These are phyloP conservation scores for Cocos nucifera DNA, from an alignment of 176 grass and related monocot species.

Conservation along the genomic window DNA sequence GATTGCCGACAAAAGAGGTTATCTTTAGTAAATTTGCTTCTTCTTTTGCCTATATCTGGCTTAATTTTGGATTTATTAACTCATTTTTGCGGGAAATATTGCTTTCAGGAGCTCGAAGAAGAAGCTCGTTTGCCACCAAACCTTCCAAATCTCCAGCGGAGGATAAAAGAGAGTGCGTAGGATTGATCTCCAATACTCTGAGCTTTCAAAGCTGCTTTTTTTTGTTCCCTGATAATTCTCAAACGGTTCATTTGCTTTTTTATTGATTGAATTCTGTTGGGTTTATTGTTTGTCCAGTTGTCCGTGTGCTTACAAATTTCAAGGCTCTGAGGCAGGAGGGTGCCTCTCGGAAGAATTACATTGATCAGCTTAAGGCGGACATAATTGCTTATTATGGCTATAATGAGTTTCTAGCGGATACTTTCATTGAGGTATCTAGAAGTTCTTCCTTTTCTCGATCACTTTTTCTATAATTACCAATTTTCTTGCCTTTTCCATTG, in stretches of 20 bases:
- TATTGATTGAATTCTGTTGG: background rate
- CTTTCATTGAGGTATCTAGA: constrained; percentile 58
- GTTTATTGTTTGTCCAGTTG: constrained; percentile 51
- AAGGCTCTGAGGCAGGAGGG: constrained; percentile 65
- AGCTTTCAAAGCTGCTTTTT: background rate
- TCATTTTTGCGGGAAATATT: constrained; percentile 5
- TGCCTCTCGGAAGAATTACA: constrained; percentile 73
- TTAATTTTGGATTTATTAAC: background rate
- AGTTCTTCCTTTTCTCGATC: too few species aligned
- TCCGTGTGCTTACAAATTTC: constrained; percentile 88
- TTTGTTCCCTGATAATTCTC: too few species aligned
- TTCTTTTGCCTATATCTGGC: background rate
- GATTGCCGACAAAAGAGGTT: constrained; percentile 79
- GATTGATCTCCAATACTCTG: background rate
- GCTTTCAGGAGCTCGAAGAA: constrained; percentile 62
- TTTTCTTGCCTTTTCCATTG: background rate
- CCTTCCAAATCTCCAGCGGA: constrained; percentile 68
- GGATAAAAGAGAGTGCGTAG: constrained; percentile 87
- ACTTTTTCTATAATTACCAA: too few species aligned
- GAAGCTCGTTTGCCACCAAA: constrained; percentile 65
- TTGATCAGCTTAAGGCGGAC: constrained; percentile 80
- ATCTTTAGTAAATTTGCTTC: background rate
- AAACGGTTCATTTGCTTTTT: too few species aligned
- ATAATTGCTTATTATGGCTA: constrained; percentile 90
- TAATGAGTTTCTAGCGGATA: constrained; percentile 80